Evolutionary conservation across 169 alveolate genomes (phyloP).

Genomic region (Cytauxzoon felis): DNA sequence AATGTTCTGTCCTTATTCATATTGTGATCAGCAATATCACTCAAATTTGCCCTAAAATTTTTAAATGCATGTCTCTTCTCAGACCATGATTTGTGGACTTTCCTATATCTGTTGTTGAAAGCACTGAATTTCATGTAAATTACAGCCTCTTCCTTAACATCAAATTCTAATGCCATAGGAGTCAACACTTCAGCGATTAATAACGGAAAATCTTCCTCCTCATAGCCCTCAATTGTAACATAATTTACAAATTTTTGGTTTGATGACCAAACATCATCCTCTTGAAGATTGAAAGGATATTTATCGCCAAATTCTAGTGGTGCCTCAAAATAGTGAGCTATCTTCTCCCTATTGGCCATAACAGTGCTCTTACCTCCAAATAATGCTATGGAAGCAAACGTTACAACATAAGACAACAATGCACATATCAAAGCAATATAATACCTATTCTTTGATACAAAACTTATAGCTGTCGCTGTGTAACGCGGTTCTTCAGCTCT

Average conservation of each 20-base stretch:
- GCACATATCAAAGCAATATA: slow-evolving; percentile 2
- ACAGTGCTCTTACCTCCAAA: neutral
- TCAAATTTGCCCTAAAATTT: slow-evolving; percentile 12
- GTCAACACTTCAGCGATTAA: slow-evolving; percentile 20
- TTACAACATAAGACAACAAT: neutral
- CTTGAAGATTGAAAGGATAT: too few relatives aligned
- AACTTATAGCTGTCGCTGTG: slow-evolving; percentile 1
- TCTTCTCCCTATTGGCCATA: neutral
- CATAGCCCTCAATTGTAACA: slow-evolving; percentile 26
- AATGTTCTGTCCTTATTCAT: slow-evolving; percentile 8
- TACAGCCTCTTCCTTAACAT: neutral
- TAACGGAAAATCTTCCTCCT: slow-evolving; percentile 26
- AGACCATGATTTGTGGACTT: neutral
- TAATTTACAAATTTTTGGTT: slow-evolving; percentile 27
- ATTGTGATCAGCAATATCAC: slow-evolving; percentile 34
- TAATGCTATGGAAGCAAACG: slow-evolving; percentile 7
- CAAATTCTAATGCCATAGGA: neutral
- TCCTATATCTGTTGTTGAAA: slow-evolving; percentile 18
- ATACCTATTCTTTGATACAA: neutral
- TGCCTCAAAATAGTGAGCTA: neutral
- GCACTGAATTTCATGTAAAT: slow-evolving; percentile 18
- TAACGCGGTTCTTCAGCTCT: neutral
- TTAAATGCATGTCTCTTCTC: slow-evolving; percentile 21
- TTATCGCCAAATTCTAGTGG: too few relatives aligned
- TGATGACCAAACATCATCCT: neutral